Evolutionary conservation across 441 rosid species (phyloP).

Genomic region (Bocquillonia castaneifolia): DNA sequence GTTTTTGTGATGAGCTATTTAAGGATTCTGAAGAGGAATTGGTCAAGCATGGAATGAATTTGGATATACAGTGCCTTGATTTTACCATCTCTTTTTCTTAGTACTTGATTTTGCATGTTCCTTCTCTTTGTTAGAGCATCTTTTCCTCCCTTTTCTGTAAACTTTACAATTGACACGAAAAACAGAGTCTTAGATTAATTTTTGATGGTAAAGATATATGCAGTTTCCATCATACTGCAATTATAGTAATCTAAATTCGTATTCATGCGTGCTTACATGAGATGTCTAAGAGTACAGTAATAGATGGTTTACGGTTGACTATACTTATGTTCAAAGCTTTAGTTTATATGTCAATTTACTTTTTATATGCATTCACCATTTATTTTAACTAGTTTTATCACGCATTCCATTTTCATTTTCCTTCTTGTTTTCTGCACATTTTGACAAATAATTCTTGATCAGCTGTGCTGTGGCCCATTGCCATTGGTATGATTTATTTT

Average conservation of each 20-base stretch:
- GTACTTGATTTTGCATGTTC: conserved; percentile 2
- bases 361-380: background rate
- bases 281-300: background rate
- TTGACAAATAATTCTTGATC: background rate
- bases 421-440: background rate
- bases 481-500: background rate
- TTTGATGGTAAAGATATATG: background rate
- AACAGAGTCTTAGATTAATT: background rate
- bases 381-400: background rate
- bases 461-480: background rate
- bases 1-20: background rate
- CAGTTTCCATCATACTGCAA: background rate
- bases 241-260: background rate
- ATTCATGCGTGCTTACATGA: background rate
- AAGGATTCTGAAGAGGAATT: background rate
- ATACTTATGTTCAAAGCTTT: background rate
- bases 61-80: background rate
- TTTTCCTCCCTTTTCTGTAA: background rate
- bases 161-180: conserved; percentile 5
- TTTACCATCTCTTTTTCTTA: background rate
- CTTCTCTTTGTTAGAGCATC: background rate
- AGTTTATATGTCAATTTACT: background rate
- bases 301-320: background rate
- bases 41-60: background rate
- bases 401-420: background rate